Evolutionary conservation across 768 basidiomycete genomes (phyloP).

Genomic region (Psilocybe subaeruginosa): DNA sequence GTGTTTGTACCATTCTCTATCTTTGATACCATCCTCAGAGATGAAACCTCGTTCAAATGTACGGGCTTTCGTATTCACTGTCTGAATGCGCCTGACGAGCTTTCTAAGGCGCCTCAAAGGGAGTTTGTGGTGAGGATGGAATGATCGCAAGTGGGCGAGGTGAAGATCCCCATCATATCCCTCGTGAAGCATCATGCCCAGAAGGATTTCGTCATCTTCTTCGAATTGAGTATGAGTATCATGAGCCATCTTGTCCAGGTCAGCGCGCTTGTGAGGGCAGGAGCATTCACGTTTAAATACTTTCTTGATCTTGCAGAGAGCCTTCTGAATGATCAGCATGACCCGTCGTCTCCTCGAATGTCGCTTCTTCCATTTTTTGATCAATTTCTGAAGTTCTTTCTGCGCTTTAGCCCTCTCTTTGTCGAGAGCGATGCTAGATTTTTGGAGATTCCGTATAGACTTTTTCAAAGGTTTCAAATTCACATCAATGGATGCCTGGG

Average conservation of each 20-base stretch:
- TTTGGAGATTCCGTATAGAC: slow-evolving; percentile 48
- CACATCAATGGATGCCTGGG: slow-evolving; percentile 19
- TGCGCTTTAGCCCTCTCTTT: slow-evolving; percentile 57
- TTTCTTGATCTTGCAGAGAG: slow-evolving; percentile 16
- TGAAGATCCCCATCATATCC: slow-evolving; percentile 6
- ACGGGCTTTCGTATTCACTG: slow-evolving; percentile 64
- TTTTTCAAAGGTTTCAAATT: slow-evolving; percentile 45
- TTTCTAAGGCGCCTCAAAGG: slow-evolving; percentile 49
- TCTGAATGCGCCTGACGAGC: slow-evolving; percentile 59
- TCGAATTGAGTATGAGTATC: too few species aligned
- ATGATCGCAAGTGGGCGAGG: not conserved
- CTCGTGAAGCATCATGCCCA: slow-evolving; percentile 22
- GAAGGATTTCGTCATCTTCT: slow-evolving; percentile 13
- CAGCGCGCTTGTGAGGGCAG: slow-evolving; percentile 8
- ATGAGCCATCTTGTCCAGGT: not conserved
- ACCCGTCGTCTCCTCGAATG: slow-evolving; percentile 16
- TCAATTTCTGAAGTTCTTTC: slow-evolving; percentile 45
- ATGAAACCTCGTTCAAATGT: slow-evolving; percentile 84
- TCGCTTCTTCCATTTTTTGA: slow-evolving; percentile 34
- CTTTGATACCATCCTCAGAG: slow-evolving; percentile 73
- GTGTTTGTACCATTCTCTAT: slow-evolving; percentile 86
- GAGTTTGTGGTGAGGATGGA: slow-evolving; percentile 20
- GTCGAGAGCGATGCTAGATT: slow-evolving; percentile 56
- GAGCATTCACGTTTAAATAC: slow-evolving; percentile 17
- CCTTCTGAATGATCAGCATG: slow-evolving; percentile 6